Base-by-base conservation (phyloP, 1,284 basidiomycete genomes). In the Rugiboletus extremiorientalis region DNA sequence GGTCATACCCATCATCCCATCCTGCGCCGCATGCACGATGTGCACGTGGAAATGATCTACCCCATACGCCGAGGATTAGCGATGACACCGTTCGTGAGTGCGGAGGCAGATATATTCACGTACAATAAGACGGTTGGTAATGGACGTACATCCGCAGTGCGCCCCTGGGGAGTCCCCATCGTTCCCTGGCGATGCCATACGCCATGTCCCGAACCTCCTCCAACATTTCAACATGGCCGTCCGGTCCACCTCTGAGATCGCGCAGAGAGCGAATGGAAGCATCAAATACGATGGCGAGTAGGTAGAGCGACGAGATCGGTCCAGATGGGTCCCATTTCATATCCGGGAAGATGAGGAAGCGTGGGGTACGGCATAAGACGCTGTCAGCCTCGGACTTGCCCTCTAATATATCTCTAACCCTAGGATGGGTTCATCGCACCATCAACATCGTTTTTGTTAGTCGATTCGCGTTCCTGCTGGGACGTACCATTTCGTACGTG, bases 11-110 rank as follows among this genome's bases (percentile, higher is more conserved):
- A 84, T 68, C 45, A 84, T 78, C 15, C 81, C 79, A 12, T 82
- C 79, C 62, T 76, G 71, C 28, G 88, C 85, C 3, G 84, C 83
- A 64, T 94, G 89, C 10, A 96, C 91, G 52, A 98, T 89, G 65
- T 99, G 97, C 1, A 99, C 92, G 64, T 97, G 94, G 66, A 97
- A 91, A 67, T 96, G 96, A 71, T 97, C 95, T 96, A 60, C n/a
- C 31, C 23, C 31, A 16, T 20, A 23, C 36, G 12, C 4, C 25
- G 31, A 12, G 7, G 45, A 45, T 57, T 44, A 48, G 47, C 25
- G 9, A 30, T 18, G n/a, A 9, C 22, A 15, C 5, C 37, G 14
- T 25, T 6, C 28, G 18, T 42, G 20, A 7, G 16, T 12, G n/a
- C 27, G 9, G 14, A 36, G n/a, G 18, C 1, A 36, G n/a, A 41